phyloP scores from a whole-genome alignment of 768 basidiomycete species.

The Scleroderma bovista region DNA sequence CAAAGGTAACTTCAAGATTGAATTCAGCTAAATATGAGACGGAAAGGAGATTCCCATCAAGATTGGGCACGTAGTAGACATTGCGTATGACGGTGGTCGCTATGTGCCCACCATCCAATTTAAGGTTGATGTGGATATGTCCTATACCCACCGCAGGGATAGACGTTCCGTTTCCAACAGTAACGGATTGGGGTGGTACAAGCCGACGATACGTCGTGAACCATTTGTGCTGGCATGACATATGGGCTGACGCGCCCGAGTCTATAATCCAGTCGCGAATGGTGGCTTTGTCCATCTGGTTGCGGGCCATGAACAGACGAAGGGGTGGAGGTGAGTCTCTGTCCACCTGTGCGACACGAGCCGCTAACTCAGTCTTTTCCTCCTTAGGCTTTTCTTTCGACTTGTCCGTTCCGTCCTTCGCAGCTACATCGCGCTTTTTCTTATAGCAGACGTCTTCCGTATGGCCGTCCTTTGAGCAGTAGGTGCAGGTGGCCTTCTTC shows the following conservation, averaged over 20 bases:
- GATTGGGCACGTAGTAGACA: conserved; percentile 12
- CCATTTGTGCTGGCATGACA: neutral
- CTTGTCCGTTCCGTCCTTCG: neutral
- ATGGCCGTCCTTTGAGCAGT: too few species aligned
- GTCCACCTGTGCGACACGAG: neutral
- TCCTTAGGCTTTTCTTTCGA: neutral
- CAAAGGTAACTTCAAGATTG: neutral
- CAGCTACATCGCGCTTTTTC: neutral
- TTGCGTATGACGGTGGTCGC: neutral
- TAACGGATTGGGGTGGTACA: neutral
- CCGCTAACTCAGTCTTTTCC: neutral
- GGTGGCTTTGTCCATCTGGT: neutral
- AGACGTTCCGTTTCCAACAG: neutral
- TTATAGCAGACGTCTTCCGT: too few species aligned
- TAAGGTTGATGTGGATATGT: neutral
- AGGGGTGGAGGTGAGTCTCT: neutral
- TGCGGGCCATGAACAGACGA: neutral
- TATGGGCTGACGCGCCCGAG: neutral
- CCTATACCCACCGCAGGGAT: conserved; percentile 1
- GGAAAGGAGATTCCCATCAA: conserved; percentile 15
- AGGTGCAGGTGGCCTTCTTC: too few species aligned
- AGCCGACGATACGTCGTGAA: neutral
- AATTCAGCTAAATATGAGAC: conserved; percentile 4
- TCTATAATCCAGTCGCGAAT: conserved; percentile 1
- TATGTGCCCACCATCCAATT: neutral